Base-by-base conservation (phyloP, 2,329 filamentous ascomycete species). In the Verticillium nonalfalfae region DNA sequence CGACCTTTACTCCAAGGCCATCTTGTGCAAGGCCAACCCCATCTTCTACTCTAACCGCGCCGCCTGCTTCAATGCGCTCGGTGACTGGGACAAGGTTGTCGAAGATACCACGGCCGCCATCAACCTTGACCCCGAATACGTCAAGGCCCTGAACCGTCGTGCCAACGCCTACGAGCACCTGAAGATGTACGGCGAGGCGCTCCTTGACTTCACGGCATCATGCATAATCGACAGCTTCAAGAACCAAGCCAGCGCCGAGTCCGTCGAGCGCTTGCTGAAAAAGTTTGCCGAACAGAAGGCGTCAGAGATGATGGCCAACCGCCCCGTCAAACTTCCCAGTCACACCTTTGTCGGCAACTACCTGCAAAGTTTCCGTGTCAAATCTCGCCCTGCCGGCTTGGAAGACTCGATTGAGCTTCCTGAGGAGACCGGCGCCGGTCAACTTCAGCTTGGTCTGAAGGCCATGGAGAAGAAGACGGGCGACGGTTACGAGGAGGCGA, bases 21-120 rank as follows among this genome's bases (percentile, higher is more conserved):
- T 99, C 70, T 81, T 98, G 59, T 98, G 95, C 89, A 96, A 95
- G 80, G 90, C 93, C 62, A 95, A 99, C 72, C 93, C 95, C 36
- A 93, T 99, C 74, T 99, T 95, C 83, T 99, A 96, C 84, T 98
- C 95, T 66, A 99, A 99, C 84, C 90, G 95, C 69, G 95, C 95
- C 62, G 95, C 95, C 60, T 99, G 95, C 84, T 96, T 93, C 81
- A 98, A 97, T 74, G 93, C 95, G 67, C 87, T 95, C 73, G 88
- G 87, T 66, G 85, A 97, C 70, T 99, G 94, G 93, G 90, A 96
- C 58, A 94, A 95, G 81, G 95, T 98, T 62, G 90, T 99, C 65
- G 94, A 96, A 71, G 95, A 99, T 74, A 98, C 95, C 61, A 97
- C 91, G 36, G 94, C 95, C 60, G 95, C 95, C 66, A 89, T 99